Evolutionary conservation across 805 yeast genomes (phyloP), one percentile per base, ranked within the genome.

Genomic region (Candida arabinofermentans): DNA sequence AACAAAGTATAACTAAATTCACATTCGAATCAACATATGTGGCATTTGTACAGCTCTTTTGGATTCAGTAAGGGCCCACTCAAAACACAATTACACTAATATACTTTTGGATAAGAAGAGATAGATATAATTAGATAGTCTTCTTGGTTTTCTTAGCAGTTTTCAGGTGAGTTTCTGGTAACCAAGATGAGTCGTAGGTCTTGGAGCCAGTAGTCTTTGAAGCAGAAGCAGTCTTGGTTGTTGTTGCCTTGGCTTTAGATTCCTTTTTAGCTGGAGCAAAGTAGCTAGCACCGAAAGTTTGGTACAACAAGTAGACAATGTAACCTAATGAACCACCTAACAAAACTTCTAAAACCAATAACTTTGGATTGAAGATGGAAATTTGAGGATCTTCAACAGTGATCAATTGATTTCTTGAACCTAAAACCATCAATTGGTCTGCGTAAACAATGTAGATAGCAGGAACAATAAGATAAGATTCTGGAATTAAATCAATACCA

Each of bases 311-410:
- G 61, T 80, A 83, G 34, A 68, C 79, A 36, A 73, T 51, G 32
- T 66, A 74, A 39, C 67, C 80, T 23, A 81, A 40, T 16, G 81
- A 60, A 18, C 65, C 72, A 3, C 68, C 51, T 43, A 86, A 64
- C 21, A 85, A 50, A 13, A 77, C 39, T 58, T 80, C 83, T 49
- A 84, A 74, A 27, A 84, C 60, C 44, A 87, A 57, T 55, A 88
- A 74, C 62, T 81, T 79, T 12, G 90, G 93, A 58, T 85, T 77
- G 65, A 83, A 80, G 40, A 81, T 49, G 0, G 95, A 82, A 52
- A 89, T 67, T 42, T 81, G 74, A 27, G 74, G 75, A 53, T 88
- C 96, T 9, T 62, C 62, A 42, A 89, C 75, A 18, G 68, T 60
- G 34, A 85, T 66, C 44, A 81, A 64, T 54, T 78, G 81, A 38